phyloP scores from a whole-genome alignment of 2,329 filamentous ascomycete genomes.

The Talaromyces albobiverticillius region DNA sequence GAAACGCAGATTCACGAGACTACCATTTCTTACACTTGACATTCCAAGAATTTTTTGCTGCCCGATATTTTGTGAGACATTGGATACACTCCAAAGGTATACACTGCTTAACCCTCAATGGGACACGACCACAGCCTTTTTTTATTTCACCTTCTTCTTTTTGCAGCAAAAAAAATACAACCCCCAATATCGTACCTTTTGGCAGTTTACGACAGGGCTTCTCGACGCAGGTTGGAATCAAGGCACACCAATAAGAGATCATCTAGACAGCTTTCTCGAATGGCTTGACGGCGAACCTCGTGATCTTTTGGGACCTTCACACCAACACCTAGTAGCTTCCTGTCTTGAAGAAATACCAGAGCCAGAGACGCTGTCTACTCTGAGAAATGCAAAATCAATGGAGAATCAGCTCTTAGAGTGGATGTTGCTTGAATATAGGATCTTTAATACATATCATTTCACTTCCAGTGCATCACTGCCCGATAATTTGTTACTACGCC shows the following conservation, averaged over 20 bases:
- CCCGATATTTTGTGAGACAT: slow-evolving; percentile 36
- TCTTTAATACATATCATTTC: neutral
- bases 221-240: slow-evolving; percentile 19
- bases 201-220: slow-evolving; percentile 45
- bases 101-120: slow-evolving; percentile 5
- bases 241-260: slow-evolving; percentile 2
- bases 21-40: slow-evolving; percentile 46
- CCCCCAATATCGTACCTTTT: slow-evolving; percentile 39
- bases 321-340: slow-evolving; percentile 40
- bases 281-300: slow-evolving; percentile 30
- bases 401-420: neutral
- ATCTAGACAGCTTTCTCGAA: slow-evolving; percentile 26
- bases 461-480: neutral
- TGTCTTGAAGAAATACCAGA: slow-evolving; percentile 32
- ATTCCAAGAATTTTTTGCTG: slow-evolving; percentile 44
- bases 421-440: neutral
- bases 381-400: neutral
- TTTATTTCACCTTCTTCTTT: slow-evolving; percentile 16
- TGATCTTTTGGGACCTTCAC: slow-evolving; percentile 37
- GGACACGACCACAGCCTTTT: neutral
- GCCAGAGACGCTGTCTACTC: neutral
- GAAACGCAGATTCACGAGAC: slow-evolving; percentile 15
- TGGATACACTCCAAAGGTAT: slow-evolving; percentile 24
- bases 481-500: neutral
- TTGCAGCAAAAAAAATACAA: slow-evolving; percentile 38